Conservation (phyloP, 2,329 filamentous ascomycete species). For the Stagonosporopsis chrysanthemi region DNA sequence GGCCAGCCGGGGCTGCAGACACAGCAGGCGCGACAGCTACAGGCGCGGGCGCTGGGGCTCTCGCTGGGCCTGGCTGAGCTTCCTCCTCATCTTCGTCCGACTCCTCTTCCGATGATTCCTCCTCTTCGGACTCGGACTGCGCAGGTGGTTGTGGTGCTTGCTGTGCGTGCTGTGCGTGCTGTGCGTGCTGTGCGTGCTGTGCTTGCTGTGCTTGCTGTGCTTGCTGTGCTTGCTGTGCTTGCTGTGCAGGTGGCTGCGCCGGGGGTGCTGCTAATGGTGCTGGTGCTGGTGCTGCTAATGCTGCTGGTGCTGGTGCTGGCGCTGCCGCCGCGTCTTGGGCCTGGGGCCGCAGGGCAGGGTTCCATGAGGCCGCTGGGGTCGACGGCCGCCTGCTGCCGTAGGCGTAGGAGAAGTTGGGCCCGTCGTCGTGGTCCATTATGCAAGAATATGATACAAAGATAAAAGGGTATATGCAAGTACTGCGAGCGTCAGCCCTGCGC, state of each 20-base stretch:
- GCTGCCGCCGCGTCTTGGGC: conserved; percentile 8
- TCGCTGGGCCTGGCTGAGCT: conserved; percentile 11
- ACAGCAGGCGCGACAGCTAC: not conserved
- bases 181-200: not conserved
- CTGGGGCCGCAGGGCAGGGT: conserved; percentile 60
- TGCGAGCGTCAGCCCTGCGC: conserved; percentile 36
- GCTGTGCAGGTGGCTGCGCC: conserved; percentile 21
- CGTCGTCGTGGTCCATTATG: conserved; percentile 47
- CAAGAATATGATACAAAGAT: conserved; percentile 32
- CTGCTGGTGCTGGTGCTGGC: conserved; percentile 1
- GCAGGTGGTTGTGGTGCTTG: not conserved
- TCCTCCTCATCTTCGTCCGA: conserved; percentile 9
- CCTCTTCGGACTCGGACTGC: conserved; percentile 27
- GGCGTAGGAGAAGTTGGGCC: conserved; percentile 52
- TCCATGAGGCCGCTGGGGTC: conserved; percentile 55
- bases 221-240: not conserved
- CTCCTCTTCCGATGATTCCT: conserved; percentile 13
- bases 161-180: conserved; percentile 4
- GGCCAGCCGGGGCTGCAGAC: not conserved
- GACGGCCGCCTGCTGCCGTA: conserved; percentile 36
- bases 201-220: conserved; percentile 7
- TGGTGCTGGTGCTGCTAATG: too few species aligned
- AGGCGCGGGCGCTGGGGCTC: not conserved
- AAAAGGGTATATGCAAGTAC: conserved; percentile 48
- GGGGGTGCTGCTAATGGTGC: conserved; percentile 9